A percentile compares a stretch with the other conserved stretches of the same genome.
Evolutionary conservation across 73 alveolate genomes (phyloP).

Genomic region (Urostyla sp.): DNA sequence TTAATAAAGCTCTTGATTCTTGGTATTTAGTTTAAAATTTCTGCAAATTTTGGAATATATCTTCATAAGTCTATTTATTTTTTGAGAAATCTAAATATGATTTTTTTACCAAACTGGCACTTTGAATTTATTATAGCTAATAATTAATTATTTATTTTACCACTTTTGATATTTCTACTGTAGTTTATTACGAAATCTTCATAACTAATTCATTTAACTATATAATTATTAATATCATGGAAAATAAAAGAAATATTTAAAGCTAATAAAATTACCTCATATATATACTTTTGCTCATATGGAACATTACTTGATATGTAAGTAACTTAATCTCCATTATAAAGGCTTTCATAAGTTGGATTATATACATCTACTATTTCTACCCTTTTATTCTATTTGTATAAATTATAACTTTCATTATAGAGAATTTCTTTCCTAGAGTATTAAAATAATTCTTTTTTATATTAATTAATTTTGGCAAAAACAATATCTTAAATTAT

Average conservation of each 20-base stretch:
- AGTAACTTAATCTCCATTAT: neutral
- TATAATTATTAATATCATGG: no score
- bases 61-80: neutral
- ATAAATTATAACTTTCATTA: constrained; percentile 11
- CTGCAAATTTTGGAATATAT: constrained; percentile 16
- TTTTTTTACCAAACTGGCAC: neutral
- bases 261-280: constrained; percentile 12
- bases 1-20: neutral
- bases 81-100: neutral
- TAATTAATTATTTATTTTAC: constrained; percentile 1
- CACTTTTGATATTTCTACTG: neutral
- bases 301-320: neutral
- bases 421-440: constrained; percentile 34
- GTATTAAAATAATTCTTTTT: constrained; percentile 25
- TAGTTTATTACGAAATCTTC: neutral
- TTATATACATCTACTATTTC: neutral
- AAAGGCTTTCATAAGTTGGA: neutral
- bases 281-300: constrained; percentile 2
- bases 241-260: neutral
- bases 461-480: no score
- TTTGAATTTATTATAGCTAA: neutral
- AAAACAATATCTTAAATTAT: no score
- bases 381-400: neutral
- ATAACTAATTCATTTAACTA: constrained; percentile 8
- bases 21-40: constrained; percentile 16